These are phyloP conservation scores for Mercurialis annua DNA, from an alignment of 345 rosid species.

Conservation along the genomic window DNA sequence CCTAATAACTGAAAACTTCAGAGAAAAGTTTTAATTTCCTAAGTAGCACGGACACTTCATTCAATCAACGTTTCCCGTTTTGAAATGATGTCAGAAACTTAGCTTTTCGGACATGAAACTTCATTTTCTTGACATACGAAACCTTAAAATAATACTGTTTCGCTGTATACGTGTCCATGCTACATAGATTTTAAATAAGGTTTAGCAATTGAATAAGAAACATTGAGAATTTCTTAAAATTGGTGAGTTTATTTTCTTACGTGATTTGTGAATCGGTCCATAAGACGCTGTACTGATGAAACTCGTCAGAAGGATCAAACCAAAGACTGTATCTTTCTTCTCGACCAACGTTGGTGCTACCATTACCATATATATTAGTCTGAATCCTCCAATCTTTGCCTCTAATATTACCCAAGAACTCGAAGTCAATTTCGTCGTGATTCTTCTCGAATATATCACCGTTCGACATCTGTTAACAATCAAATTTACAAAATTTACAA, in stretches of 20 bases:
- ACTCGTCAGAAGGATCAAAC: conserved; percentile 96
- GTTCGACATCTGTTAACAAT: conserved; percentile 72
- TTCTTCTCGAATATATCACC: conserved; percentile 90
- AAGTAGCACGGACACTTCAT: too few species aligned
- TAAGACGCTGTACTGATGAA: conserved; percentile 83
- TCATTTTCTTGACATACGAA: too few species aligned
- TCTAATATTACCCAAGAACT: conserved; percentile 95
- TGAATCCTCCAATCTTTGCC: conserved; percentile 99
- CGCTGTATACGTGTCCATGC: too few species aligned
- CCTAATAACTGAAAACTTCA: neutral
- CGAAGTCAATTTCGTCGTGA: conserved; percentile 97
- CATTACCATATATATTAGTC: conserved; percentile 92
- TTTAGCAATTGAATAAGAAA: neutral
- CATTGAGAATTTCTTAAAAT: neutral
- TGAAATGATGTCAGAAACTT: too few species aligned
- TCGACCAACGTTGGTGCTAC: conserved; percentile 82
- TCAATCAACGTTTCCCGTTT: too few species aligned
- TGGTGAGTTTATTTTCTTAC: conserved; percentile 41
- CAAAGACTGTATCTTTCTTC: conserved; percentile 96
- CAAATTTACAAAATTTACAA: neutral
- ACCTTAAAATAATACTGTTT: too few species aligned
- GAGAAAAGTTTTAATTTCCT: too few species aligned
- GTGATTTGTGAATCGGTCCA: conserved; percentile 90
- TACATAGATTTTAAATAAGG: neutral
- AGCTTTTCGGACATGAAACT: too few species aligned